Conservation (phyloP, 108 stramenopile genomes). For the Pseudonitzschia pungens region DNA sequence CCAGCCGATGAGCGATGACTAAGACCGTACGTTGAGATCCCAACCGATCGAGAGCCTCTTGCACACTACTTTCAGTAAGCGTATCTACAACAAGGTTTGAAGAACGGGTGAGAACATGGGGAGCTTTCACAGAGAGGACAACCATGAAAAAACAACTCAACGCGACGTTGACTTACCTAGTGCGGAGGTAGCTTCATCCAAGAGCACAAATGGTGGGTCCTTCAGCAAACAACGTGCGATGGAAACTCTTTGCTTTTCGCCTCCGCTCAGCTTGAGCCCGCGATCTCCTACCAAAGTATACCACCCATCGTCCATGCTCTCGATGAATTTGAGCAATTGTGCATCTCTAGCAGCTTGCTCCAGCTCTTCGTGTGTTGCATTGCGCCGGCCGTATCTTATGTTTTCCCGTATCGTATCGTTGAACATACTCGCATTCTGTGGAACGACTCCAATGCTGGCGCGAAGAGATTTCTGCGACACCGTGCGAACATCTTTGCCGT, state of each 20-base stretch:
- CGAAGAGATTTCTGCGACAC: conserved; percentile 84
- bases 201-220: conserved; percentile 89
- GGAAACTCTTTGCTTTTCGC: conserved; percentile 80
- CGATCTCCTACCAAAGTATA: conserved; percentile 97
- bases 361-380: conserved; percentile 75
- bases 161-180: conserved; percentile 14
- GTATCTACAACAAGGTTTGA: conserved; percentile 65
- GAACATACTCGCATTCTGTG: conserved; percentile 92
- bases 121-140: neutral
- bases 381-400: conserved; percentile 74
- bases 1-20: conserved; percentile 97
- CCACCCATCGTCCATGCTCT: conserved; percentile 79
- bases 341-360: conserved; percentile 72
- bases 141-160: neutral
- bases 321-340: conserved; percentile 80
- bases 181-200: conserved; percentile 65
- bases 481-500: conserved; percentile 88
- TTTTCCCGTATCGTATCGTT: conserved; percentile 93
- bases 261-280: conserved; percentile 87
- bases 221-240: conserved; percentile 89
- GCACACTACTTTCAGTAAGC: conserved; percentile 84
- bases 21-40: conserved; percentile 86
- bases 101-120: conserved; percentile 10
- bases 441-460: conserved; percentile 89
- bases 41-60: conserved; percentile 94